phyloP scores from a whole-genome alignment of 768 basidiomycete genomes.

The Cubamyces lactineus region DNA sequence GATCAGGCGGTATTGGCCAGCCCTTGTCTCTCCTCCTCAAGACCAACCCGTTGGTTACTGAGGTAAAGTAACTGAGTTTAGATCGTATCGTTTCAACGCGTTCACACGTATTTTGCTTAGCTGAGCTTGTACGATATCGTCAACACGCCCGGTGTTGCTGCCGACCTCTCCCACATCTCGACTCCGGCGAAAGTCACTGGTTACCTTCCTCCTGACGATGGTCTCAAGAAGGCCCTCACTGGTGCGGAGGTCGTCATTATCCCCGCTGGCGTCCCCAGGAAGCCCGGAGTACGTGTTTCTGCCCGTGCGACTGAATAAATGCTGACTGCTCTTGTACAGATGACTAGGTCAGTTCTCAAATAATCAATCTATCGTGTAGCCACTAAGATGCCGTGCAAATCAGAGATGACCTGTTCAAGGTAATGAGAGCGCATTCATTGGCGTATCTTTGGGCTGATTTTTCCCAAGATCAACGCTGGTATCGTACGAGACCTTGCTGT shows the following conservation, averaged over 20 bases:
- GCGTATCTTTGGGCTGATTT: not conserved
- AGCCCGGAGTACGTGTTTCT: conserved; percentile 74
- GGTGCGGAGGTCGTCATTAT: conserved; percentile 93
- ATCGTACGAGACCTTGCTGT: conserved; percentile 93
- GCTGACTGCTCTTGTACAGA: conserved; percentile 36
- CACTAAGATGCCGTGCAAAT: conserved; percentile 2
- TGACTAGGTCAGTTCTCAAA: conserved; percentile 48
- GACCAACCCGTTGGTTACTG: conserved; percentile 76
- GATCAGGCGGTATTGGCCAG: conserved; percentile 92
- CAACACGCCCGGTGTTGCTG: conserved; percentile 95
- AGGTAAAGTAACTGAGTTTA: conserved; percentile 47
- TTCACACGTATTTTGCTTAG: conserved; percentile 39
- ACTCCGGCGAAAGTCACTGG: conserved; percentile 86
- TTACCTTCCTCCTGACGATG: conserved; percentile 78
- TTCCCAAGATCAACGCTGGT: conserved; percentile 88
- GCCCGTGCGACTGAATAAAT: not conserved
- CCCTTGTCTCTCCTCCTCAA: conserved; percentile 93
- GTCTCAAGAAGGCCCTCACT: conserved; percentile 78
- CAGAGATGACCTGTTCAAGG: conserved; percentile 97
- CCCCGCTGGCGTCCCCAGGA: conserved; percentile 95
- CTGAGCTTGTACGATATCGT: conserved; percentile 95
- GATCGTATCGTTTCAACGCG: not conserved
- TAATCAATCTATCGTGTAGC: conserved; percentile 11
- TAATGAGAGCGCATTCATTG: conserved; percentile 29
- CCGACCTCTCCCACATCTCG: conserved; percentile 91